Evolutionary conservation across 371 early-diverging fungal species (phyloP), one percentile per base, ranked within the genome.

Genomic region (Mucor indicus): DNA sequence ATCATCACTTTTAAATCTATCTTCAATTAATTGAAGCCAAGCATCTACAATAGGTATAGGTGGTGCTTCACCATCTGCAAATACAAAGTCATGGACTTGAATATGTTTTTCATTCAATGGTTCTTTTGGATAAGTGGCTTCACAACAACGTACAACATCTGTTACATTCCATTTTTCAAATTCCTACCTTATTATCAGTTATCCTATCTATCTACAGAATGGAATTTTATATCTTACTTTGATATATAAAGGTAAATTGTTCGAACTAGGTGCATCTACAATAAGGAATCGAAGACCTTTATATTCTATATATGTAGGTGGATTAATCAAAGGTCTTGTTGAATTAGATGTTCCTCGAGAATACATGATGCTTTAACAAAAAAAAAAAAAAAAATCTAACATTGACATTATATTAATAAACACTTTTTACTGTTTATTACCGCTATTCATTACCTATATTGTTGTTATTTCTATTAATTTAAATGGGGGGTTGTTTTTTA

Each of bases 141-240:
- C 92, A 71, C 95, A 93, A 16, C 90, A 92, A 27, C 93, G 80
- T 7, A 93, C 93, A 10, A 95, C 90, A 48, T 93, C 93, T 6
- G 87, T 87, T 21, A 92, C 93, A 50, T 82, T 72, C 59, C 87
- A 80, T 39, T 79, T 62, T 43, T 69, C 62, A 38, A 73, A 73
- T 55, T 60, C 55, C 60, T 60, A 33, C n/a, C 2, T 39, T 19
- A 12, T 35, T 4, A 27, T 27, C 27, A n/a, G 13, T 15, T 15
- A 24, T 25, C n/a, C 12, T 25, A 6, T 15, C 25, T 22, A 41
- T 19, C 7, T 5, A 41, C 11, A 30, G 27, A 9, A 21, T 20
- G 27, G 16, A 13, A 15, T 20, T 16, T 13, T 42, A 37, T 47
- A 29, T 20, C 47, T 50, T 64, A 70, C 77, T 56, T 66, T 40